Conservation (phyloP, 192 early-diverging fungal genomes). For the Radiomyces spectabilis region DNA sequence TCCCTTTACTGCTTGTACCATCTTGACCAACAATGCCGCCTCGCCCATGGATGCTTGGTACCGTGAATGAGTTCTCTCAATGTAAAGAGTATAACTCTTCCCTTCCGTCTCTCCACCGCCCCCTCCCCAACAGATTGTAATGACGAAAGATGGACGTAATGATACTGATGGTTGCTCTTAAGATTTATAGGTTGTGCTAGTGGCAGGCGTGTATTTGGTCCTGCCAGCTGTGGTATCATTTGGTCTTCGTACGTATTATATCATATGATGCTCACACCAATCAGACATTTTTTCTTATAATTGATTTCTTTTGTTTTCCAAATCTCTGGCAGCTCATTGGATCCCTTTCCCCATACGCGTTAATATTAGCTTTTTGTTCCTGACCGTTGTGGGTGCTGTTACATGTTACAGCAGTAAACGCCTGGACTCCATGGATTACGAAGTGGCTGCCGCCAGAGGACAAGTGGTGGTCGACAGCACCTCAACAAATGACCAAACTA, state of each 20-base stretch:
- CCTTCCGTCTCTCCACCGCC: too few relatives aligned
- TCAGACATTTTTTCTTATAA: neutral
- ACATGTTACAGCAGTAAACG: neutral
- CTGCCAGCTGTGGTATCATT: slow-evolving; percentile 39
- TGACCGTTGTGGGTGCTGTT: neutral
- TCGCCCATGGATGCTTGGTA: slow-evolving; percentile 31
- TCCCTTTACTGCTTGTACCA: slow-evolving; percentile 32
- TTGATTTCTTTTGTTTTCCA: neutral
- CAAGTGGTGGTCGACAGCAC: neutral
- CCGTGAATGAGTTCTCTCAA: slow-evolving; percentile 53
- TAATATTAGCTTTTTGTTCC: slow-evolving; percentile 4
- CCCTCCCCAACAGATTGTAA: too few relatives aligned
- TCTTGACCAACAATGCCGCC: slow-evolving; percentile 46
- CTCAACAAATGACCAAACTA: neutral
- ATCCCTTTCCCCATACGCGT: slow-evolving; percentile 8
- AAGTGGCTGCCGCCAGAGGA: neutral
- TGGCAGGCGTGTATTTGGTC: slow-evolving; percentile 35
- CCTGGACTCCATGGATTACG: slow-evolving; percentile 1
- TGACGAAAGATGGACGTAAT: neutral
- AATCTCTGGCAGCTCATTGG: neutral
- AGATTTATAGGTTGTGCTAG: slow-evolving; percentile 10
- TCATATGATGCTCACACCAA: neutral
- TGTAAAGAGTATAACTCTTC: too few relatives aligned
- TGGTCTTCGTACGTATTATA: slow-evolving; percentile 43
- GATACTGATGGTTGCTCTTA: neutral